Percentiles rank a stretch among this genome's conserved stretches.
Conservation (phyloP, 192 early-diverging fungal species). For the Umbelopsis ramanniana region DNA sequence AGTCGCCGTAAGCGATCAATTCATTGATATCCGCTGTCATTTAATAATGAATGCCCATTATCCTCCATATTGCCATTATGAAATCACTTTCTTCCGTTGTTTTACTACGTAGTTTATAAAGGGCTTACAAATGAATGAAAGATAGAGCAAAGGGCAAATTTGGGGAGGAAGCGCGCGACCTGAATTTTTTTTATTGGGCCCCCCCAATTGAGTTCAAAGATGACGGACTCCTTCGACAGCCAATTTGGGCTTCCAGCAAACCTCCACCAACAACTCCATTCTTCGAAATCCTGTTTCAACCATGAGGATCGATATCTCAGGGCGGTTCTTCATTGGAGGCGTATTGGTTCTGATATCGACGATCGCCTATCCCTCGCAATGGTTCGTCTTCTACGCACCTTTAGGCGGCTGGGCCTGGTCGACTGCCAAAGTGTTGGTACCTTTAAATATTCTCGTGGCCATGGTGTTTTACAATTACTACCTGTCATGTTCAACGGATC, state of each 20-base stretch:
- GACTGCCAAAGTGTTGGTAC: conserved; percentile 46
- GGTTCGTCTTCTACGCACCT: conserved; percentile 33
- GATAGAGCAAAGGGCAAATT: too few relatives aligned
- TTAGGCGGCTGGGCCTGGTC: conserved; percentile 20
- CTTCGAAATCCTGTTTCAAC: not conserved
- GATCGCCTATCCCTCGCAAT: conserved; percentile 45
- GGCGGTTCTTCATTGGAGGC: conserved; percentile 38
- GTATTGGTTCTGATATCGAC: conserved; percentile 31
- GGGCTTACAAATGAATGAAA: too few relatives aligned
- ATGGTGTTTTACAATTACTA: conserved; percentile 90
- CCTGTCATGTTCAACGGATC: conserved; percentile 74
- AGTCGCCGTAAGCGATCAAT: too few relatives aligned
- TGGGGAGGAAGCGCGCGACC: too few relatives aligned
- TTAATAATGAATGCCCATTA: too few relatives aligned
- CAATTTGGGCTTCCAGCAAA: not conserved
- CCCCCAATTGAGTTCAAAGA: too few relatives aligned
- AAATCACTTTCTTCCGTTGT: too few relatives aligned
- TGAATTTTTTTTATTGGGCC: too few relatives aligned
- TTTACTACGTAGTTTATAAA: too few relatives aligned
- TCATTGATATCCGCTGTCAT: too few relatives aligned
- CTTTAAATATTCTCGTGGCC: conserved; percentile 79
- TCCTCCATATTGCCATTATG: too few relatives aligned
- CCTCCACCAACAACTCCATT: not conserved
- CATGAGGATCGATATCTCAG: conserved; percentile 26
- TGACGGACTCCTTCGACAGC: too few relatives aligned